phyloP scores from a whole-genome alignment of 2,329 filamentous ascomycete species.

The Trichophyton benhamiae region DNA sequence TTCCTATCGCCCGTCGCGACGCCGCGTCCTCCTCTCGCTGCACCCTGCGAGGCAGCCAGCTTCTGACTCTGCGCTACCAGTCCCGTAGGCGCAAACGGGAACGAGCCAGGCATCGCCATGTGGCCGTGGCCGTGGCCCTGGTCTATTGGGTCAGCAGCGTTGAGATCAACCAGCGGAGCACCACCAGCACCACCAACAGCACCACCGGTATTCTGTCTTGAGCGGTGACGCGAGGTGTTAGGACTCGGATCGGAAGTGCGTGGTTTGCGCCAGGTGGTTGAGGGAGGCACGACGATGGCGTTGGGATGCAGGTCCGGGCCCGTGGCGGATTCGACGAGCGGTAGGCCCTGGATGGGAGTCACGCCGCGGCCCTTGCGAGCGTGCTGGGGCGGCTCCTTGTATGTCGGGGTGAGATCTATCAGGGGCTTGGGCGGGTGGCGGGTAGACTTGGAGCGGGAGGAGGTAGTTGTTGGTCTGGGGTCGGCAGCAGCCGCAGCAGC shows the following conservation, averaged over 20 bases:
- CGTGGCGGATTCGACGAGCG: constrained; percentile 32
- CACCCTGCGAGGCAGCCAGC: constrained; percentile 12
- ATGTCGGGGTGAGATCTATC: constrained; percentile 54
- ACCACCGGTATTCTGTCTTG: too few species aligned
- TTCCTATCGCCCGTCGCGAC: constrained; percentile 30
- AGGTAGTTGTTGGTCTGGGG: constrained; percentile 16
- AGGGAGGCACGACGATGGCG: constrained; percentile 25
- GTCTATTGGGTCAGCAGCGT: too few species aligned
- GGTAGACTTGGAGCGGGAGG: constrained; percentile 35
- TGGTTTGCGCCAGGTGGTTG: constrained; percentile 31
- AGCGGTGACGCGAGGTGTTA: too few species aligned
- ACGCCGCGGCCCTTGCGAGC: constrained; percentile 27
- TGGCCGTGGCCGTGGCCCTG: constrained; percentile 2
- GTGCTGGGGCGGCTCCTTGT: constrained; percentile 47
- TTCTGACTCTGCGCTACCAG: constrained; percentile 24
- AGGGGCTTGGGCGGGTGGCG: constrained; percentile 46
- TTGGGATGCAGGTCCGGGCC: constrained; percentile 25
- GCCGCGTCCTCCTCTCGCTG: constrained; percentile 24
- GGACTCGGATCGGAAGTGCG: too few species aligned
- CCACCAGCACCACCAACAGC: too few species aligned
- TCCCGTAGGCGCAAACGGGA: constrained; percentile 27
- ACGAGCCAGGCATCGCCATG: constrained; percentile 8
- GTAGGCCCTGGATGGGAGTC: constrained; percentile 30
- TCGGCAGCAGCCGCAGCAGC: not conserved
- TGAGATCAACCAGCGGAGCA: too few species aligned